Base-by-base conservation (phyloP, 2,329 filamentous ascomycete species). In the Akanthomyces muscarius region DNA sequence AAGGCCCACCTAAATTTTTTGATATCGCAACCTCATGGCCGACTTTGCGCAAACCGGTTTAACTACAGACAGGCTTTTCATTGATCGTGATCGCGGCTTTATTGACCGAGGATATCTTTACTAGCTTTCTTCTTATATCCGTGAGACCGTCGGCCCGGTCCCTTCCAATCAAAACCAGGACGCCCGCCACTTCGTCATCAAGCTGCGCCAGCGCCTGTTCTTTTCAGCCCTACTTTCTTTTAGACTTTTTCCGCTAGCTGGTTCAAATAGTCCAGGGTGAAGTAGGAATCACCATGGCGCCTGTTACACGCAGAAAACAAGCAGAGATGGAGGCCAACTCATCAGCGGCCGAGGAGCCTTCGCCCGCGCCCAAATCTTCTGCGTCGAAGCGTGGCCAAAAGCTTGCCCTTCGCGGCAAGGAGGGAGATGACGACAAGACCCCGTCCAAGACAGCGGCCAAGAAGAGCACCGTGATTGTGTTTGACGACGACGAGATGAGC, bases 371-470 rank as follows among this genome's bases (percentile, higher is more conserved):
- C 1, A 59, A 64, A 25, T 56, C 66, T 45, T 63, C 69, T 6
- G 63, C 68, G 8, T 57, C 67, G 6, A 68, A 68, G 51, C 66
- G 61, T 36, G 67, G 68, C 55, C 68, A 69, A 62, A 74, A 74
- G 50, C 69, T 76, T 6, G 73, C 75, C 3, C 69, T 77, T 51
- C 71, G 76, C 41, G 69, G 70, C 64, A 77, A 73, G 64, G 62
- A 63, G 4, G 63, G 41, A 13, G 63, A 45, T 10, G 52, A 45
- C 5, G 52, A 11, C 50, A 30, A 62, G 53, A 38, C n/a, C 51
- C 36, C 58, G 4, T 23, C 33, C 14, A 50, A 54, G 42, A 13
- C 41, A 13, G 33, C 41, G 14, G 14, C 57, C 51, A 65, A 60
- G 38, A 65, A 56, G 55, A 56, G 67, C 23, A 73, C 65, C 5